These are phyloP conservation scores for Dactylis glomerata DNA, from an alignment of 176 grass and related monocot genomes.

Conservation along the genomic window DNA sequence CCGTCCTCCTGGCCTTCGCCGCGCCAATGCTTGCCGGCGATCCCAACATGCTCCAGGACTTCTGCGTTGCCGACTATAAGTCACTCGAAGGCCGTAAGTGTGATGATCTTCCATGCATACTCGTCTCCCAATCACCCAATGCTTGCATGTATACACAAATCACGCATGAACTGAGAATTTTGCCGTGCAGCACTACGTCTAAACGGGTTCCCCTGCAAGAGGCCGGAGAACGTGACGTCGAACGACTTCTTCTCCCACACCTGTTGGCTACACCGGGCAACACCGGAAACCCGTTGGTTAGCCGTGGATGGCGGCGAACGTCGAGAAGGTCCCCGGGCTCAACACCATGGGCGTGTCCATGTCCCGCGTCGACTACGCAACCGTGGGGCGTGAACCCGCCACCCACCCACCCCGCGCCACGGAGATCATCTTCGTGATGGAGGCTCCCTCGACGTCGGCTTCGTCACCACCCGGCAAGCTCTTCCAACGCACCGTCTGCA, in stretches of 20 bases:
- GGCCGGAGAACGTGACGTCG: neutral
- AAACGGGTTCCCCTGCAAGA: slow-evolving; percentile 3
- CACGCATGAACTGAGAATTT: neutral
- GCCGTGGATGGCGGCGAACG: neutral
- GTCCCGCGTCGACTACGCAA: neutral
- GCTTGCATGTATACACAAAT: neutral
- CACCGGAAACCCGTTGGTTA: neutral
- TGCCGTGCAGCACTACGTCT: neutral
- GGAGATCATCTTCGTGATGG: neutral
- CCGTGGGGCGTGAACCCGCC: neutral
- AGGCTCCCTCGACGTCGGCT: neutral
- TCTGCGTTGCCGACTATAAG: slow-evolving; percentile 79
- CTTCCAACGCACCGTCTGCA: neutral
- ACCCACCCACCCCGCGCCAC: slow-evolving; percentile 2
- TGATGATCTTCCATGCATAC: neutral
- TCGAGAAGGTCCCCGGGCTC: neutral
- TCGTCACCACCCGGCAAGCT: neutral
- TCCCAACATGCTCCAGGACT: slow-evolving; percentile 81
- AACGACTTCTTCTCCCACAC: neutral
- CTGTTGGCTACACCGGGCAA: neutral
- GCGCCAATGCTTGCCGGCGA: slow-evolving; percentile 40
- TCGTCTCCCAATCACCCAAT: neutral
- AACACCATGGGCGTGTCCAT: neutral
- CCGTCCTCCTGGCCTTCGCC: slow-evolving; percentile 11
- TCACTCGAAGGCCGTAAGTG: slow-evolving; percentile 54